Base-by-base conservation (phyloP, 2,329 filamentous ascomycete genomes). In the Incumbomyces delicatus region DNA sequence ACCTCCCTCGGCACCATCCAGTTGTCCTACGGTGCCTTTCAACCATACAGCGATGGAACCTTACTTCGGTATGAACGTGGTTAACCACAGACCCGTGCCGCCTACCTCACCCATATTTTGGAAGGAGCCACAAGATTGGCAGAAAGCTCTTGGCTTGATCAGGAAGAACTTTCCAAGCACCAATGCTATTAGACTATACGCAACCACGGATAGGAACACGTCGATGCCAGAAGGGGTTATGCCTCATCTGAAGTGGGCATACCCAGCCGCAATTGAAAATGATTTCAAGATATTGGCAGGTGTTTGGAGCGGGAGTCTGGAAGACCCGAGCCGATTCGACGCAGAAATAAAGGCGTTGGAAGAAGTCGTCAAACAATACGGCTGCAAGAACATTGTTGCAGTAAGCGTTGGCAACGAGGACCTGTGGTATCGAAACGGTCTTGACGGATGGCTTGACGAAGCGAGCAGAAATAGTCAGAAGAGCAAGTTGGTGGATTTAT, bases 331-430 rank as follows among this genome's bases (percentile, higher is more conserved):
- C 4, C 34, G 43, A 6, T 46, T 46, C 18, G 35, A 37, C 5
- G 16, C n/a, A 16, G 43, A 46, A 37, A 12, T 14, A 29, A n/a
- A 30, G 17, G 43, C 43, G 11, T 31, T 46, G 22, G 27, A 17
- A 6, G 13, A 20, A 2, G 34, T 29, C 10, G 14, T 46, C 11
- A 13, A 46, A 16, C 22, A 30, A 13, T 31, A 38, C 30, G 43
- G 43, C 14, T 46, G 43, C 34, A 31, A 18, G 20, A 37, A 39
- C 27, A 31, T 46, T 11, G 34, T 20, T 7, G 43, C 43, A 20
- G 43, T 46, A 12, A 46, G 43, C 22, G 43, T 46, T 6, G 43
- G 43, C 27, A 46, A 46, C 18, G 43, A 46, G n/a, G 43, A 46
- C 16, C n/a, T 46, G 14, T 35, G 35, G 31, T 5, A 10, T 27